phyloP scores from a whole-genome alignment of 2,329 filamentous ascomycete genomes.

The Ceratocystis diversiconidia region DNA sequence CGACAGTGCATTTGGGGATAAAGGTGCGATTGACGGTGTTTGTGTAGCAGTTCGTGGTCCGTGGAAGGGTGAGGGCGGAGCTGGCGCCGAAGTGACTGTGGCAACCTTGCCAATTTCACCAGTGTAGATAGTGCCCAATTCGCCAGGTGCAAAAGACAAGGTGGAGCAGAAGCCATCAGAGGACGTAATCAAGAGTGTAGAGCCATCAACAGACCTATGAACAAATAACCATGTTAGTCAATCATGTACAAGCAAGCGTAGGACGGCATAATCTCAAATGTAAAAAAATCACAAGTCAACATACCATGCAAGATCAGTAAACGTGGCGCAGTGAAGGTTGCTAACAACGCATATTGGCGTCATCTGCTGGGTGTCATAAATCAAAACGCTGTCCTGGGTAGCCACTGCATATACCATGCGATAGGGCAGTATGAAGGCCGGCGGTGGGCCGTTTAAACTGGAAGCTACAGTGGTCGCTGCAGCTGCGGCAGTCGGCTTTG shows the following conservation, averaged over 20 bases:
- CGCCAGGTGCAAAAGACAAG: constrained; percentile 67
- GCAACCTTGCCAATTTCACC: constrained; percentile 56
- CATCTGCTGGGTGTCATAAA: constrained; percentile 95
- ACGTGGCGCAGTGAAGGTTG: constrained; percentile 93
- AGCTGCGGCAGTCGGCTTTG: constrained; percentile 31
- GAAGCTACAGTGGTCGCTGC: constrained; percentile 29
- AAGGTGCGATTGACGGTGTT: constrained; percentile 62
- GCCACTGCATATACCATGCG: constrained; percentile 94
- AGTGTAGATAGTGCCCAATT: constrained; percentile 70
- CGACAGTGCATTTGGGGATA: constrained; percentile 32
- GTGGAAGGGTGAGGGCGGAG: constrained; percentile 45
- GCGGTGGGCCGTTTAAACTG: constrained; percentile 44
- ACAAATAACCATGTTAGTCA: not conserved
- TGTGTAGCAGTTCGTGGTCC: constrained; percentile 45
- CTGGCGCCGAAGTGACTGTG: constrained; percentile 54
- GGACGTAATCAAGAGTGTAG: constrained; percentile 74
- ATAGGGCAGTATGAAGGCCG: constrained; percentile 76
- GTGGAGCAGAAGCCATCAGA: constrained; percentile 96
- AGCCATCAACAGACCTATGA: constrained; percentile 36
- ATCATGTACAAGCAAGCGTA: not conserved
- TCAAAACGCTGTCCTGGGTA: constrained; percentile 83
- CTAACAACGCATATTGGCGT: constrained; percentile 88
- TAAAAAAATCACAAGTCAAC: constrained; percentile 23
- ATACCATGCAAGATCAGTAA: constrained; percentile 91
- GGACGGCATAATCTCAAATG: not conserved